Evolutionary conservation across 1,284 basidiomycete genomes (phyloP), one percentile per base, ranked within the genome.

Genomic region (Sphagnurus paluster): DNA sequence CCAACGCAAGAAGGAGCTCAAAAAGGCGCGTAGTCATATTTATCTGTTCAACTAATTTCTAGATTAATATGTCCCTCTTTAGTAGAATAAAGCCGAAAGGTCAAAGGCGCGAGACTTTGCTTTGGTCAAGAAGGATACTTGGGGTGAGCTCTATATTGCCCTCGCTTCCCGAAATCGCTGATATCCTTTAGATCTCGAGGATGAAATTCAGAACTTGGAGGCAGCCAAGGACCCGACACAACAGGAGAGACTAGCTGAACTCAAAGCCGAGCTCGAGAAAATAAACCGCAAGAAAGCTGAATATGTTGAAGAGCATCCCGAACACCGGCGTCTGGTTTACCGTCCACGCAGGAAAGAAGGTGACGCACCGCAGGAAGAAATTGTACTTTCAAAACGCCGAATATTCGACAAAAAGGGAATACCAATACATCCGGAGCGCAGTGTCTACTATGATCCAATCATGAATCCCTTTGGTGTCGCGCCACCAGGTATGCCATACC

Each of bases 391-490:
- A 57, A 80, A 77, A 54, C 70, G 85, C 46, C 84, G 82, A 42
- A 60, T 89, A 20, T 93, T 91, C 69, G 80, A 88, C 58, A 87
- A 88, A 62, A 80, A 87, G 61, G 90, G 91, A 13, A 76, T 90
- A 39, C 85, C 91, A 52, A 74, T 85, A 46, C 89, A 92, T 67
- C 92, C 92, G 10, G 91, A 91, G 60, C 76, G 91, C 56, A 95
- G 91, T 66, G 75, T 94, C 33, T 98, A 98, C 66, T 98, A 93
- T 66, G 91, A 98, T 58, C 79, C 90, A 26, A 79, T 93, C 41
- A 87, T 96, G 79, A 98, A 98, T 63, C 93, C 93, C 5, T 95
- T 79, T 62, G 95, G 95, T 20, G 91, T 93, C n/a, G 84, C 95
- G 16, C 95, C 95, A 16, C 95, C 95, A 7, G 95, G 95, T 6